Conservation (phyloP, 768 basidiomycete genomes). For the Leccinum rimulosum region DNA sequence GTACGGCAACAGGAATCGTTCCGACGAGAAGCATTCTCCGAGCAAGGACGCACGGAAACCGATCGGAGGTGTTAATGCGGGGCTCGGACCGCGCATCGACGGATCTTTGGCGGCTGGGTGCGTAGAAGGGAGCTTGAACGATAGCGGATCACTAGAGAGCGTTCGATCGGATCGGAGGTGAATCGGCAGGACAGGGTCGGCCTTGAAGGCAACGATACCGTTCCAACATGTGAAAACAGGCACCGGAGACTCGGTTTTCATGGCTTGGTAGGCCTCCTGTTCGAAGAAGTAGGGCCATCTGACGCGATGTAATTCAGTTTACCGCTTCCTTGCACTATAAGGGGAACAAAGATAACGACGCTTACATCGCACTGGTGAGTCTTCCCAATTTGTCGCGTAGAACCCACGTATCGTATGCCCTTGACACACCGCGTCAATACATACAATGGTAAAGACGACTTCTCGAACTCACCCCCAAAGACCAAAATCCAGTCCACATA, state of each 20-base stretch:
- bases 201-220: constrained; percentile 39
- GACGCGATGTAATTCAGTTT: neutral
- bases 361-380: constrained; percentile 16
- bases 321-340: too few relatives aligned
- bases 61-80: constrained; percentile 15
- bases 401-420: constrained; percentile 26
- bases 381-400: constrained; percentile 18
- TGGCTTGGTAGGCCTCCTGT: constrained; percentile 31
- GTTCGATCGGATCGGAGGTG: constrained; percentile 36
- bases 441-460: neutral
- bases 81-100: constrained; percentile 12
- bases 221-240: constrained; percentile 49
- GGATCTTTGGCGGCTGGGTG: constrained; percentile 13
- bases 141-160: constrained; percentile 33
- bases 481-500: constrained; percentile 40
- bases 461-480: constrained; percentile 30
- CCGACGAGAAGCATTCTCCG: constrained; percentile 29
- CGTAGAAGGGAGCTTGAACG: constrained; percentile 7
- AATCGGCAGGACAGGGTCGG: constrained; percentile 41
- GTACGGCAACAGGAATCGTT: constrained; percentile 42
- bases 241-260: constrained; percentile 38
- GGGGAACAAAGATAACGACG: neutral
- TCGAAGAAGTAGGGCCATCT: constrained; percentile 45
- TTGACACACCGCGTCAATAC: neutral
- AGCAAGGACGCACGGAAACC: constrained; percentile 16